Base-by-base conservation (phyloP, 108 stramenopile genomes). In the Cylindrotheca fusiformis region DNA sequence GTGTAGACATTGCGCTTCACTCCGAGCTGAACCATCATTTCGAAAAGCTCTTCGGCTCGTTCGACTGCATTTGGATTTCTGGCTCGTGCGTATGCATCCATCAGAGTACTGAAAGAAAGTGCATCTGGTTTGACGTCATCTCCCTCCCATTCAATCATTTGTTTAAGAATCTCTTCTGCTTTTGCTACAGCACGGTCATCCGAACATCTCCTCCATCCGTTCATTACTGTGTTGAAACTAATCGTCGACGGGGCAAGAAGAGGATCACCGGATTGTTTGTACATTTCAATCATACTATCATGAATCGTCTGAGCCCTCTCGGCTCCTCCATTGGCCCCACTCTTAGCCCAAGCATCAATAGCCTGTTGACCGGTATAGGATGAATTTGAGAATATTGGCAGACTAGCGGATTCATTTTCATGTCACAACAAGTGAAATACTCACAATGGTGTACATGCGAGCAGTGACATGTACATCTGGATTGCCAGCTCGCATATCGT, bases 261-360 rank as follows among this genome's bases (percentile, higher is more conserved):
- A n/a, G 45, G 23, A 75, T 87, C 73, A 0, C 52, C 51, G 0
- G 86, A 84, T 4, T 50, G 21, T 52, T 58, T 46, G 61, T 80
- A 80, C 2, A 61, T 60, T 26, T 70, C 58, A 1, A 82, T 71
- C 53, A 87, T 68, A 4, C 71, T 60, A 45, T 69, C 71, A 67
- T 87, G 86, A 22, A 87, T 87, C 5, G 67, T 64, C 44, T 79
- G 78, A 1, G 83, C 86, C 4, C 86, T 64, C 65, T 87, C 75
- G 33, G 83, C 83, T 2, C 78, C 80, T 2, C 75, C 72, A 29
- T 65, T 69, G 18, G 64, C 59, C 17, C 81, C 83, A 61, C 68
- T 69, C 55, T 78, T 84, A 19, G 81, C 79, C 86, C 86, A 88
- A 2, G 81, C 83, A 53, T 87, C 81, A 48, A 87, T 87, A 6